Evolutionary conservation across 2,329 filamentous ascomycete genomes (phyloP), one percentile per base, ranked within the genome.

Genomic region (Trichoderma breve): DNA sequence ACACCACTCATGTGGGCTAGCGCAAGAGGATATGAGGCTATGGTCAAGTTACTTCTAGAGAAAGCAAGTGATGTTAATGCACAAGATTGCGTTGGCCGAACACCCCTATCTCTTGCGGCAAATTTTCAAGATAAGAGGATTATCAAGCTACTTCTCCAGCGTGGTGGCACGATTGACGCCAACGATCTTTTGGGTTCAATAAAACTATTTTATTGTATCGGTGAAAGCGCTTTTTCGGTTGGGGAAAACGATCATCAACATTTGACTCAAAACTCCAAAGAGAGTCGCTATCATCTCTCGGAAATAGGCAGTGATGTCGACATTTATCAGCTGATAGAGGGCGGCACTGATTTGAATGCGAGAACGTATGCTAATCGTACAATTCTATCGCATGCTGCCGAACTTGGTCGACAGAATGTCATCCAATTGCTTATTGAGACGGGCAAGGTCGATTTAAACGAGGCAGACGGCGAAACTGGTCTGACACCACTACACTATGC

Each of bases 21-120:
- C 4, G 3, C 4, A 47, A 0, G 0, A 6, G 43, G 43, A 4
- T 9, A 51, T 51, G n/a, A 11, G 0, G 9, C 43, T 5, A 4
- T 51, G 0, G n/a, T 21, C 43, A 21, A 21, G 43, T 21, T 51
- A 1, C 43, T 51, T 3, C 3, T 51, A 0, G 43, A 51, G 18
- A 51, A 21, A 21, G 43, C n/a, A 51, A 0, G 9, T 3, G 9
- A 51, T 3, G 9, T 51, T 12, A 21, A 51, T 12, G 8, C 43
- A 21, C n/a, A 12, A 51, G 2, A 21, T 51, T 0, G 2, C 0
- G 0, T 0, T 1, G 43, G n/a, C 9, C 9, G 1, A 51, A 51
- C 43, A 21, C n/a, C 43, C 8, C 9, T 21, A 47, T 9, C 43
- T 47, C 0, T 47, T 5, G 43, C 43, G n/a, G n/a, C n/a, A n/a